Conservation (phyloP, 768 basidiomycete species). For the Boletales sp. region DNA sequence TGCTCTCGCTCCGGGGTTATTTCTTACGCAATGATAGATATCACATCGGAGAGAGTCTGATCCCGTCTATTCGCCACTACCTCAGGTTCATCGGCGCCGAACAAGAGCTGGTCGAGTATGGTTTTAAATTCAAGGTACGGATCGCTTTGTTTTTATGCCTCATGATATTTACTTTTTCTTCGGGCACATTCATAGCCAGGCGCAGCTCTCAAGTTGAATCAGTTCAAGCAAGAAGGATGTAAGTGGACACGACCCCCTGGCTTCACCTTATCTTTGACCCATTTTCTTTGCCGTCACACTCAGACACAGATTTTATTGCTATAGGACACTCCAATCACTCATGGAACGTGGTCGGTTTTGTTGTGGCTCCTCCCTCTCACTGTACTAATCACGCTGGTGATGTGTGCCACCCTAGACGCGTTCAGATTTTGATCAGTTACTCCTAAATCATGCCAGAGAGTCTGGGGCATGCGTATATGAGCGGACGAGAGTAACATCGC, state of each 20-base stretch:
- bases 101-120: conserved; percentile 37
- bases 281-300: background rate
- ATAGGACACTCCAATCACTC: conserved; percentile 45
- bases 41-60: conserved; percentile 46
- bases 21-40: conserved; percentile 29
- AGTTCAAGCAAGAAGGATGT: conserved; percentile 56
- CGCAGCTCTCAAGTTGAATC: conserved; percentile 56
- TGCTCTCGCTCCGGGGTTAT: background rate
- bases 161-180: background rate
- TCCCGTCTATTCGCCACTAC: conserved; percentile 50
- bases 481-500: conserved; percentile 39
- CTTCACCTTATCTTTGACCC: background rate
- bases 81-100: conserved; percentile 51
- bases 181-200: conserved; percentile 42
- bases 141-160: background rate
- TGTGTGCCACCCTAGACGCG: conserved; percentile 37
- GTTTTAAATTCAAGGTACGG: conserved; percentile 47
- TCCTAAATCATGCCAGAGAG: conserved; percentile 50
- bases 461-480: conserved; percentile 50
- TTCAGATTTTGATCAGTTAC: conserved; percentile 55
- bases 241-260: conserved; percentile 17
- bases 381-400: no score
- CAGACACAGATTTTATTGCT: conserved; percentile 58
- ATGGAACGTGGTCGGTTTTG: conserved; percentile 57
- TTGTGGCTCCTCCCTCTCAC: background rate